Conservation (phyloP, 2,329 filamentous ascomycete genomes). For the Fusarium nodosum region DNA sequence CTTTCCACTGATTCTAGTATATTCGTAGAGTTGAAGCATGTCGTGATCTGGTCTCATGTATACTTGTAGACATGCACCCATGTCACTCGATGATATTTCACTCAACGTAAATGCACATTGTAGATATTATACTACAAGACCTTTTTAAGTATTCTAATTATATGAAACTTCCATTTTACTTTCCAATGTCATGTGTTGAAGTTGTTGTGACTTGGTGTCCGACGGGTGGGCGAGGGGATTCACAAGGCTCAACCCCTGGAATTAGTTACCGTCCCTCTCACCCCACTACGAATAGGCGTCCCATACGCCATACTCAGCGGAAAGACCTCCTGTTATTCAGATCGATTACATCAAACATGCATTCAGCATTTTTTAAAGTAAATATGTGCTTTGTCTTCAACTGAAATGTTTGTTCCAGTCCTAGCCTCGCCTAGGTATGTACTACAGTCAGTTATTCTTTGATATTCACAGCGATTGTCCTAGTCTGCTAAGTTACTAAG, state of each 20-base stretch:
- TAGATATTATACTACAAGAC: background rate
- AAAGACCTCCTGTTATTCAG: background rate
- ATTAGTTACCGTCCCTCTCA: constrained; percentile 8
- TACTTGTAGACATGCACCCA: background rate
- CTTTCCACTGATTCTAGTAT: background rate
- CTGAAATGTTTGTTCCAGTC: constrained; percentile 13
- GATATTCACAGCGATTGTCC: background rate
- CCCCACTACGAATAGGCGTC: constrained; percentile 13
- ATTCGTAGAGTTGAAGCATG: constrained; percentile 24
- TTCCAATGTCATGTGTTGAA: background rate
- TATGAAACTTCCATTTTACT: accelerated
- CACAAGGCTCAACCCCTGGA: constrained; percentile 18
- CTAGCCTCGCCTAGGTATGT: background rate
- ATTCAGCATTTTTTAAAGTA: background rate
- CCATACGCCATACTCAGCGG: background rate
- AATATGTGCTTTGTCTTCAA: constrained; percentile 1
- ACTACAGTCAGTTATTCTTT: background rate
- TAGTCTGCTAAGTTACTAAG: background rate
- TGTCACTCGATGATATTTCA: constrained; percentile 1
- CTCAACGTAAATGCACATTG: constrained; percentile 5
- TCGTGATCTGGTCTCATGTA: background rate
- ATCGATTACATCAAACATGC: background rate
- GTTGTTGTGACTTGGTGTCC: background rate
- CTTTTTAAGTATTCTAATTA: accelerated
- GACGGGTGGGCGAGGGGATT: constrained; percentile 19